These are phyloP conservation scores for Parasitella parasitica DNA, from an alignment of 371 early-diverging fungal genomes.

Conservation along the genomic window DNA sequence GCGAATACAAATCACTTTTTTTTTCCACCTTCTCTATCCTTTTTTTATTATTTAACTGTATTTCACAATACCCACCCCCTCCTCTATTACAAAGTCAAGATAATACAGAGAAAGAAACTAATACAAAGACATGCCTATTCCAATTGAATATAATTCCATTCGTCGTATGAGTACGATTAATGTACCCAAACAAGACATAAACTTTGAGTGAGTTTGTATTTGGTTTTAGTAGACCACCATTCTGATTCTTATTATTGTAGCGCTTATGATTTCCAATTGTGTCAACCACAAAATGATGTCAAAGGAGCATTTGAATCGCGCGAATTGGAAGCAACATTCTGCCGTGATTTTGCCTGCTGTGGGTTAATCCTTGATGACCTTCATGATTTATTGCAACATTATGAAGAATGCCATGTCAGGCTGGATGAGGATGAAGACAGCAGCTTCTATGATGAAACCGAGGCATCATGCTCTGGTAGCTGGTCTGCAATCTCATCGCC, in stretches of 20 bases:
- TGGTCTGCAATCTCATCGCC: constrained; percentile 33
- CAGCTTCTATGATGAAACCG: constrained; percentile 33
- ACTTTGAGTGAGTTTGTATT: constrained; percentile 17
- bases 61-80: neutral
- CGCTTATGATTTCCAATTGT: constrained; percentile 45
- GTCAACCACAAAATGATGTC: constrained; percentile 41
- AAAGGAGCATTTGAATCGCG: constrained; percentile 52
- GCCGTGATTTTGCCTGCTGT: constrained; percentile 94
- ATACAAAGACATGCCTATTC: constrained; percentile 33
- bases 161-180: constrained; percentile 46
- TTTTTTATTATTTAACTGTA: neutral
- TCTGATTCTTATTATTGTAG: constrained; percentile 14
- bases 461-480: neutral
- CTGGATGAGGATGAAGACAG: constrained; percentile 74
- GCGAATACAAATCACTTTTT: neutral
- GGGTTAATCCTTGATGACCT: constrained; percentile 81
- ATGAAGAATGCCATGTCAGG: constrained; percentile 91
- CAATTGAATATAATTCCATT: constrained; percentile 35
- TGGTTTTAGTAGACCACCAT: neutral
- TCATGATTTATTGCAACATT: constrained; percentile 93
- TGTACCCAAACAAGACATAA: constrained; percentile 43
- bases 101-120: neutral
- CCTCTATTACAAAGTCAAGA: neutral
- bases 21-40: neutral
- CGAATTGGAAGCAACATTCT: constrained; percentile 86